Evolutionary conservation across 2,329 filamentous ascomycete genomes (phyloP), one percentile per base, ranked within the genome.

Genomic region (Fusarium pseudocircinatum): DNA sequence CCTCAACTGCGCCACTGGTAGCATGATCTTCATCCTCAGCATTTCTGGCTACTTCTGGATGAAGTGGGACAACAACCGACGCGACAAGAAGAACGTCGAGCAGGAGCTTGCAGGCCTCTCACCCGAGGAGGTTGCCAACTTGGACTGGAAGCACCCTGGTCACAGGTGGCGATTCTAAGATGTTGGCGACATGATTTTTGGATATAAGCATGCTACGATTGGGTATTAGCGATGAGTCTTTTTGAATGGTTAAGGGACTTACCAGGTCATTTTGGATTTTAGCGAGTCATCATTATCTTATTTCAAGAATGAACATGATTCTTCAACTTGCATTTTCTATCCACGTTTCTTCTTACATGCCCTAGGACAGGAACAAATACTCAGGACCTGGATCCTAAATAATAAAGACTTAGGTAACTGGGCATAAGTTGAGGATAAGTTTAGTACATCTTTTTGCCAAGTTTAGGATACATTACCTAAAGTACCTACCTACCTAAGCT

Each of bases 111-210:
- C 85, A 0, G 90, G 90, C 0, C 73, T 91, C 78, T 84, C 82
- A n/a, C 79, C 84, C 70, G 79, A 85, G 75, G 83, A 90, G 75
- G 82, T 92, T 22, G 84, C 89, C 70, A 87, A 90, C 75, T 77
- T 93, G 69, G 91, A 93, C 77, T 93, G 90, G 90, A 87, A 85
- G 74, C 91, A 94, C 80, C 91, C 92, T 11, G 87, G 82, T 6
- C 93, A 93, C 78, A 87, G 89, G 73, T 93, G 91, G 92, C 67
- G 63, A 47, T 36, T 52, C 52, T 69, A 70, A 63, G 34, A n/a
- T 28, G 22, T 39, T 20, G 20, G 37, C 20, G 20, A n/a, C 18
- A 6, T 47, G 30, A 15, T 12, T 11, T 42, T 15, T 46, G 28
- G 24, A 46, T 57, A 43, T 28, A 32, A 32, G 59, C 16, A 24